Conservation (phyloP, 2,329 filamentous ascomycete species). For the Talaromyces sp. region DNA sequence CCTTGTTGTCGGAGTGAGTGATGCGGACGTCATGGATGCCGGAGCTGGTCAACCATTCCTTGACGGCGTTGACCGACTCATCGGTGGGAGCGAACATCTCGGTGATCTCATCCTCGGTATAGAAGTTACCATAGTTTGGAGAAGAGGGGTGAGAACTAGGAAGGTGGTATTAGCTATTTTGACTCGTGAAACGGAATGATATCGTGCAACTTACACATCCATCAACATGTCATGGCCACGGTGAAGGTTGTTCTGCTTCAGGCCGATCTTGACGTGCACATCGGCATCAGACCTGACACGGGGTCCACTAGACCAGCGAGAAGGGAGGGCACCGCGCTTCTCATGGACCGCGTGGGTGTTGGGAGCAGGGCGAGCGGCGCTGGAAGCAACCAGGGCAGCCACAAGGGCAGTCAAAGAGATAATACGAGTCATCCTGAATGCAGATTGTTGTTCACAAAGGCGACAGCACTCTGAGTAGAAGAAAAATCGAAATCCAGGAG, state of each 20-base stretch:
- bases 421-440: constrained; percentile 3
- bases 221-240: constrained; percentile 8
- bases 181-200: background rate
- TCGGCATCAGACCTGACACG: constrained; percentile 6
- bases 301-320: constrained; percentile 5
- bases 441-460: background rate
- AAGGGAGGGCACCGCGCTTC: constrained; percentile 2
- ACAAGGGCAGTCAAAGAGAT: constrained; percentile 6
- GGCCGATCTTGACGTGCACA: constrained; percentile 8
- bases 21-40: constrained; percentile 49
- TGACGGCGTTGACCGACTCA: constrained; percentile 47
- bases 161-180: background rate
- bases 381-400: constrained; percentile 5
- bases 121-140: constrained; percentile 38
- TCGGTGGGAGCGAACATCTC: constrained; percentile 37
- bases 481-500: background rate
- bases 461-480: background rate
- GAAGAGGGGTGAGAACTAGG: constrained; percentile 33
- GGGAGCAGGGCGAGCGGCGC: constrained; percentile 8
- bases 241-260: constrained; percentile 11
- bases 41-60: constrained; percentile 49
- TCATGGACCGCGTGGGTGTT: constrained; percentile 8
- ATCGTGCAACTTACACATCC: constrained; percentile 7
- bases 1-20: constrained; percentile 46
- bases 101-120: constrained; percentile 39